These are phyloP conservation scores for Rhynchospora pubera DNA, from an alignment of 176 grass and related monocot genomes.

Conservation along the genomic window DNA sequence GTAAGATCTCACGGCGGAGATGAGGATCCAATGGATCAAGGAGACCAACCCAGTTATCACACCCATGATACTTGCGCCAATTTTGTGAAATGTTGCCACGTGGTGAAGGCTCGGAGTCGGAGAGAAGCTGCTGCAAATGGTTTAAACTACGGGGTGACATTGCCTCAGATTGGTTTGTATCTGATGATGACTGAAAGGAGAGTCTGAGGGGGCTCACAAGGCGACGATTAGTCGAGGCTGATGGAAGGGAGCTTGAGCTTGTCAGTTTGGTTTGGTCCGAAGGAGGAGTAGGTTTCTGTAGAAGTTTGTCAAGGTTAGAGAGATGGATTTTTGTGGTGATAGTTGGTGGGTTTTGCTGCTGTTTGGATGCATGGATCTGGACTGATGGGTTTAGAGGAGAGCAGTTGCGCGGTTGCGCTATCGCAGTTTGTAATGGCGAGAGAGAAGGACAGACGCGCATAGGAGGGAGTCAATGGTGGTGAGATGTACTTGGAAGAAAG, in stretches of 20 bases:
- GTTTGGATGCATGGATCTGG: conserved; percentile 17
- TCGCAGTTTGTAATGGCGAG: conserved; percentile 11
- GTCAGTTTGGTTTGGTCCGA: not conserved
- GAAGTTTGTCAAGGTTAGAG: conserved; percentile 64
- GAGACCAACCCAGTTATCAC: conserved; percentile 45
- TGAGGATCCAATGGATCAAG: conserved; percentile 53
- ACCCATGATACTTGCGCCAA: conserved; percentile 55
- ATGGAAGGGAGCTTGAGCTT: not conserved
- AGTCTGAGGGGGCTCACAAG: conserved; percentile 45
- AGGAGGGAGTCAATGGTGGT: not conserved
- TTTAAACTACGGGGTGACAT: conserved; percentile 71
- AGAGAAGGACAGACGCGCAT: conserved; percentile 7
- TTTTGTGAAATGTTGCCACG: conserved; percentile 34
- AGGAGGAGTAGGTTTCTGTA: conserved; percentile 29
- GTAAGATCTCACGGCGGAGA: conserved; percentile 69
- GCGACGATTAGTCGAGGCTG: not conserved
- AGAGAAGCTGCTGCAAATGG: conserved; percentile 53
- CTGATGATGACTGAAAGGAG: conserved; percentile 25
- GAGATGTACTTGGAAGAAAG: not conserved
- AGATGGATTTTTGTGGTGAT: conserved; percentile 45
- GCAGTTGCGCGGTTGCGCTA: conserved; percentile 25
- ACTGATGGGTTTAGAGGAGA: conserved; percentile 36
- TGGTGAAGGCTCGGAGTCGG: conserved; percentile 43
- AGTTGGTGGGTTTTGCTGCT: conserved; percentile 12
- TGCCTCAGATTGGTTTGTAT: conserved; percentile 29